Evolutionary conservation across 305 asterid species (phyloP).

Genomic region (Stenogyne calaminthoides): DNA sequence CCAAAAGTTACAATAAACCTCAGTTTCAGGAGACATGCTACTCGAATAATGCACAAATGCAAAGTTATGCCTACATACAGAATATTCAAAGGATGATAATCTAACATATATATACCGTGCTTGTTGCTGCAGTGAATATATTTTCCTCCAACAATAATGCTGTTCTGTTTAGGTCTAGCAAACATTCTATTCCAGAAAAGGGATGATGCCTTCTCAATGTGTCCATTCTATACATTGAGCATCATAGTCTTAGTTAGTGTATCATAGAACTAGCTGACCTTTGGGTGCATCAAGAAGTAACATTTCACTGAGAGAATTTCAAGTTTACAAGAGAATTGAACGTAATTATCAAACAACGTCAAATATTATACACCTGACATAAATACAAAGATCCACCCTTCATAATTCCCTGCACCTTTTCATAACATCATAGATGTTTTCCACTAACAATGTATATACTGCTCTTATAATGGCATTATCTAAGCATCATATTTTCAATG

Average conservation of each 20-base stretch:
- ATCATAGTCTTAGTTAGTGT: slow-evolving; percentile 11
- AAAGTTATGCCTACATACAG: background rate
- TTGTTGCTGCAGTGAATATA: slow-evolving; percentile 62
- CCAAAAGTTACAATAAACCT: background rate
- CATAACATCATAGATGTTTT: background rate
- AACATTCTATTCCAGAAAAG: slow-evolving; percentile 59
- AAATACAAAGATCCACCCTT: background rate
- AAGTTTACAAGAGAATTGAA: background rate
- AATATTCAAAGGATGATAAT: background rate
- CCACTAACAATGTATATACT: background rate
- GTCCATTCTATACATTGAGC: slow-evolving; percentile 54
- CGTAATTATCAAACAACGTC: background rate
- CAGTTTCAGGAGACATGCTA: slow-evolving; percentile 7
- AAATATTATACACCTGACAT: background rate
- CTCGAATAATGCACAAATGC: background rate
- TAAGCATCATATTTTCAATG: background rate
- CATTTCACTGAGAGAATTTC: background rate
- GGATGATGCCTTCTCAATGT: slow-evolving; percentile 74
- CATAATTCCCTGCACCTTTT: background rate
- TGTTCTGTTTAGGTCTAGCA: slow-evolving; percentile 65
- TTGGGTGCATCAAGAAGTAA: background rate
- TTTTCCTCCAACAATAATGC: slow-evolving; percentile 72
- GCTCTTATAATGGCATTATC: background rate
- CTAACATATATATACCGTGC: slow-evolving; percentile 45
- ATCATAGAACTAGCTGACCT: too few species aligned